Evolutionary conservation across 805 yeast species (phyloP).

Genomic region (Kuraishia floccosa): DNA sequence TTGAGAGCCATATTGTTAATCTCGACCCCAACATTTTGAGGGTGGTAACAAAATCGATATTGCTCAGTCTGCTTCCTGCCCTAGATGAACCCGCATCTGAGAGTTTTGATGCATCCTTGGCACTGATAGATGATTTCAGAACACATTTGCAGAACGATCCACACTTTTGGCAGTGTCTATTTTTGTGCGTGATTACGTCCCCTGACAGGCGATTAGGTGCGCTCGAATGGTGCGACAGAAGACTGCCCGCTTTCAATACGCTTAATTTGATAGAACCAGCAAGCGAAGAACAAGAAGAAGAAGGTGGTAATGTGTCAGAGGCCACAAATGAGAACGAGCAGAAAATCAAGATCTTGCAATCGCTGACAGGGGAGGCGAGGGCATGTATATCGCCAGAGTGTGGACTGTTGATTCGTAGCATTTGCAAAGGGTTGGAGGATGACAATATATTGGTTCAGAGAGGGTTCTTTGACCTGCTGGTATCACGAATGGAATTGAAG

Average conservation of each 20-base stretch:
- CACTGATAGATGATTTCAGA: constrained; percentile 50
- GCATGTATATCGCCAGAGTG: constrained; percentile 67
- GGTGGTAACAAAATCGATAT: constrained; percentile 52
- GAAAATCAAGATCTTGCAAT: not conserved
- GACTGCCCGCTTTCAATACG: constrained; percentile 50
- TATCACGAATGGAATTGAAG: constrained; percentile 54
- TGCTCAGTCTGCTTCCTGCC: constrained; percentile 73
- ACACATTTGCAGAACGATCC: constrained; percentile 48
- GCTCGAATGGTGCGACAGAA: constrained; percentile 56
- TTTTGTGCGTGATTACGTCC: constrained; percentile 62
- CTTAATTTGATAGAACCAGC: no score
- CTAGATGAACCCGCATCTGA: constrained; percentile 91
- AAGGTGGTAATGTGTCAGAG: not conserved
- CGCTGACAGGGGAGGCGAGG: constrained; percentile 29
- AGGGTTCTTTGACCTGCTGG: constrained; percentile 77
- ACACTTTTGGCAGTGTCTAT: constrained; percentile 81
- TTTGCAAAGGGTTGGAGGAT: constrained; percentile 53
- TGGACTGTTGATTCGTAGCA: constrained; percentile 66
- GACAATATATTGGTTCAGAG: constrained; percentile 71
- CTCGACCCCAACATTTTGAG: constrained; percentile 38
- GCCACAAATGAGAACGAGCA: not conserved
- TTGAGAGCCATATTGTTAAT: constrained; percentile 40
- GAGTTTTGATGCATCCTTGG: constrained; percentile 50
- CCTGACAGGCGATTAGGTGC: constrained; percentile 81
- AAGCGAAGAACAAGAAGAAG: constrained; percentile 11